Conservation (phyloP, 805 yeast species). For the Kuraishia ogatae region DNA sequence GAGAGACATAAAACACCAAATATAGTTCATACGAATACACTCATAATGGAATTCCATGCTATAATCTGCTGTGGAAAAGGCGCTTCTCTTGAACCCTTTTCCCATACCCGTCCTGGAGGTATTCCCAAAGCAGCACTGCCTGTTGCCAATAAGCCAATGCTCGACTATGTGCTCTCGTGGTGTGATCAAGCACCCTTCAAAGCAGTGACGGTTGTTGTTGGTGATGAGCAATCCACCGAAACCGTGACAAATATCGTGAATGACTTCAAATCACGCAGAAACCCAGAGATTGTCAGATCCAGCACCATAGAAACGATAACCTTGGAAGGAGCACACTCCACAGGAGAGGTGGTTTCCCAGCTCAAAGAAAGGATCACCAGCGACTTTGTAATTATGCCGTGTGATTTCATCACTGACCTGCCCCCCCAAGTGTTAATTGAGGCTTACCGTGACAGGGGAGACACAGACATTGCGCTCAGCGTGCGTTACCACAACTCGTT, state of each 20-base stretch:
- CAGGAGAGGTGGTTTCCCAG: conserved; percentile 56
- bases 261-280: conserved; percentile 33
- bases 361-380: conserved; percentile 30
- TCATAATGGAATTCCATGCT: conserved; percentile 83
- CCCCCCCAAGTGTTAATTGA: conserved; percentile 87
- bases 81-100: conserved; percentile 59
- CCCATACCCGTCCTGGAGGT: conserved; percentile 53
- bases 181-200: conserved; percentile 80
- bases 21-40: neutral
- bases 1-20: too few relatives aligned
- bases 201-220: conserved; percentile 53
- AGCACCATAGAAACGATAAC: conserved; percentile 32
- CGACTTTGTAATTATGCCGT: conserved; percentile 79
- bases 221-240: conserved; percentile 33
- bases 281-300: conserved; percentile 18
- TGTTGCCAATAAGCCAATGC: conserved; percentile 82
- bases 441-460: conserved; percentile 66
- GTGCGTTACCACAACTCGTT: conserved; percentile 68
- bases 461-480: conserved; percentile 61
- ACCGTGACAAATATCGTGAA: conserved; percentile 41
- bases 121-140: conserved; percentile 82
- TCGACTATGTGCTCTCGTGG: conserved; percentile 86
- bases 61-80: conserved; percentile 88
- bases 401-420: conserved; percentile 88
- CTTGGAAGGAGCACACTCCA: conserved; percentile 35